A percentile compares a stretch with the other conserved stretches of the same genome.
These are phyloP conservation scores for Pichia kluyveri DNA, from an alignment of 805 yeast genomes.

Conservation along the genomic window DNA sequence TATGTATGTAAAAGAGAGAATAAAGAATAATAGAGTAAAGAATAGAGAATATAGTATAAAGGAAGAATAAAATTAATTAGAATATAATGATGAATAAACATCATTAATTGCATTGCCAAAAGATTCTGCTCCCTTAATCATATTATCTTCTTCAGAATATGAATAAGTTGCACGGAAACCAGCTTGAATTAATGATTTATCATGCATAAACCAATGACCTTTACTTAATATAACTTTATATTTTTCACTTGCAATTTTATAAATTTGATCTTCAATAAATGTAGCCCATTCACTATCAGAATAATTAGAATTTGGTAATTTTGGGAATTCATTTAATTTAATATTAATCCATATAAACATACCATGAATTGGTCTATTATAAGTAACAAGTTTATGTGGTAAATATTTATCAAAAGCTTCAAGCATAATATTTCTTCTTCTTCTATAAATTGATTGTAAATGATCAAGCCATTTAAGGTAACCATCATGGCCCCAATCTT, in stretches of 20 bases:
- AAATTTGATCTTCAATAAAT: constrained; percentile 24
- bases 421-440: constrained; percentile 52
- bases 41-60: neutral
- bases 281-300: constrained; percentile 18
- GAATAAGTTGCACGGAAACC: constrained; percentile 28
- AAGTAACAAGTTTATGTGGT: constrained; percentile 35
- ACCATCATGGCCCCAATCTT: constrained; percentile 51
- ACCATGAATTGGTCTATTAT: constrained; percentile 35
- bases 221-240: constrained; percentile 23
- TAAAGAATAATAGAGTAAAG: no score
- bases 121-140: constrained; percentile 19
- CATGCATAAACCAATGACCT: constrained; percentile 28
- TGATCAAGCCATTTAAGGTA: constrained; percentile 65
- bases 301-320: constrained; percentile 25
- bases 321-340: constrained; percentile 28
- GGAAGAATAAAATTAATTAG: neutral
- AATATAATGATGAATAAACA: constrained; percentile 11
- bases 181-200: constrained; percentile 11
- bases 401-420: constrained; percentile 39
- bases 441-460: constrained; percentile 51
- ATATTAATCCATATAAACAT: constrained; percentile 36
- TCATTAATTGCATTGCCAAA: constrained; percentile 19
- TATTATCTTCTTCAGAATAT: constrained; percentile 19
- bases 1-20: neutral
- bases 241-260: constrained; percentile 14